Evolutionary conservation across 805 yeast genomes (phyloP), one percentile per base, ranked within the genome.

Genomic region (Vanderwaltozyma verrucispora): DNA sequence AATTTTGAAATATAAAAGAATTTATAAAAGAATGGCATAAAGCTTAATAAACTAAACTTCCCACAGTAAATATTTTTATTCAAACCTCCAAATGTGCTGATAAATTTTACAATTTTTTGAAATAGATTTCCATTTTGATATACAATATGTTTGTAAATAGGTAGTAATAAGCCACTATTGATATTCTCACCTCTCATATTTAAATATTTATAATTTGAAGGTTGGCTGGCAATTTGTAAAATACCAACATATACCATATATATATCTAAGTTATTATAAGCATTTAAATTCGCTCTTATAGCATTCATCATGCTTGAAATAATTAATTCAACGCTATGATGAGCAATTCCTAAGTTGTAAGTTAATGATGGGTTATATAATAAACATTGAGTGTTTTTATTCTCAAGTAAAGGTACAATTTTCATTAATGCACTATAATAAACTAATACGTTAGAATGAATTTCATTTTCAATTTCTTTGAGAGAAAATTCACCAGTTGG

Each of bases 141-240:
- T 41, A 45, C 42, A 12, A 57, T 53, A n/a, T 54, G 28, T 28
- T 42, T 42, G 38, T 53, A 57, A 4, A 56, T 43, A 2, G 61
- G 61, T 9, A 30, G 33, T 21, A 54, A 44, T n/a, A 57, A 32
- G 11, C 49, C 34, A 1, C 29, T 40, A n/a, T 45, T 45, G 2
- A 56, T 49, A 35, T 53, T 45, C 2, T 55, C 42, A 7, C 62
- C 62, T 20, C 36, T 27, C 15, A 43, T 27, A 6, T 45, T 44
- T 27, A 56, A 35, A 35, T 53, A 50, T 43, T 57, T 57, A 38
- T 54, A 57, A 35, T 50, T 56, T 16, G 61, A 56, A 12, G 59
- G 50, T 35, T 56, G 60, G 3, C 60, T 56, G 2, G 53, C 54
- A 23, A 57, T 45, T 35, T 50, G 51, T 20, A 57, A 37, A 4